Evolutionary conservation across 1,284 basidiomycete genomes (phyloP), one percentile per base, ranked within the genome.

Genomic region (Singerocomus rubriflavus): DNA sequence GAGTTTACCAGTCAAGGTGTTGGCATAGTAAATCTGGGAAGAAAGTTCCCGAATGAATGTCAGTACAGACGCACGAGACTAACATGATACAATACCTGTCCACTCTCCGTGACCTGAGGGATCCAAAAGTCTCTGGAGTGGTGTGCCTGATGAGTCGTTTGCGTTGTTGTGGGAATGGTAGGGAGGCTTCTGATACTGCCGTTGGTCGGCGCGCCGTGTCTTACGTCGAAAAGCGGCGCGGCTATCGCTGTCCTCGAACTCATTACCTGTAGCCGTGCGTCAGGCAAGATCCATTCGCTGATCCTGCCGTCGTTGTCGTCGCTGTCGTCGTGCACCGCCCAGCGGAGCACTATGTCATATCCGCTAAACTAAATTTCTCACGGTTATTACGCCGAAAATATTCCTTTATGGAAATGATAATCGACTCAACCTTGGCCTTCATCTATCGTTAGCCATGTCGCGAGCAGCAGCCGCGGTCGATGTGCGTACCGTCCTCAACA

Each of bases 141-240:
- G 34, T 55, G 37, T 1, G 50, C 42, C 7, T 43, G 48, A 8
- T 55, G 43, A 0, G 50, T 30, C 6, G 25, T 34, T 27, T 16
- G 29, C 14, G 50, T 16, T 25, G 46, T 30, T 27, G 46, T 43
- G 41, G 64, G 65, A 39, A 68, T 50, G 26, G 64, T 54, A 14
- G 64, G 64, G n/a, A 66, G 64, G 7, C 62, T 65, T 53, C 64
- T 59, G 37, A 68, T 43, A 35, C 61, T 66, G 44, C 44, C 55
- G 40, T 58, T 52, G 14, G 37, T 39, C 21, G 41, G 36, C 5
- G 35, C 25, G 38, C 13, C 25, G n/a, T 44, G 38, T 42, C 52
- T 45, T 31, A 45, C 5, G 12, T 58, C 52, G 45, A 46, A 30
- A 37, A 37, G 33, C 10, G 58, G 44, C 26, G 47, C n/a, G 7